Percentiles rank a stretch among this genome's conserved stretches.
These are phyloP conservation scores for Brettanomyces nanus DNA, from an alignment of 805 yeast genomes.

Conservation along the genomic window DNA sequence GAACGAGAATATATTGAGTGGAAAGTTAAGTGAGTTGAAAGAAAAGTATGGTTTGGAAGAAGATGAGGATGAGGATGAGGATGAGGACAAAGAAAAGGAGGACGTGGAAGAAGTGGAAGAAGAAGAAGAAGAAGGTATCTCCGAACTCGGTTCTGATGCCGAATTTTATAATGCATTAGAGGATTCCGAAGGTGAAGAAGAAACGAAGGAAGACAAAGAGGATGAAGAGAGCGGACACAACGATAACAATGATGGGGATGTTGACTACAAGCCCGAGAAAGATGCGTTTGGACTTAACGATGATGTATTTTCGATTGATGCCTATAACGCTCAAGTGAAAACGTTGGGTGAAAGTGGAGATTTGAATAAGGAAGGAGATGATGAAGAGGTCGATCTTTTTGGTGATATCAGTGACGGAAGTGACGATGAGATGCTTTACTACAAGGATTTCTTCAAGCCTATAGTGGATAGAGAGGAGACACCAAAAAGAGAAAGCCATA, in stretches of 20 bases:
- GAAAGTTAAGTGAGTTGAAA: conserved; percentile 45
- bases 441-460: conserved; percentile 57
- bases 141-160: conserved; percentile 27
- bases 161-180: conserved; percentile 19
- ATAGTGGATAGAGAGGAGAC: conserved; percentile 15
- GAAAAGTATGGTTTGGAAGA: conserved; percentile 22
- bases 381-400: conserved; percentile 45
- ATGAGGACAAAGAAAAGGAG: conserved; percentile 4
- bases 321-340: conserved; percentile 36
- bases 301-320: conserved; percentile 76
- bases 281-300: conserved; percentile 68
- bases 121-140: conserved; percentile 19
- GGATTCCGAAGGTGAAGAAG: conserved; percentile 31
- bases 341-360: conserved; percentile 30
- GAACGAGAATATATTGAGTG: conserved; percentile 52
- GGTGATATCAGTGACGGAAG: conserved; percentile 42
- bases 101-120: conserved; percentile 17
- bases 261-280: conserved; percentile 24
- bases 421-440: conserved; percentile 41
- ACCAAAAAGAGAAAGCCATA: conserved; percentile 8
- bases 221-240: conserved; percentile 40
- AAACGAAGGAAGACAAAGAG: conserved; percentile 6
- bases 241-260: conserved; percentile 40
- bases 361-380: conserved; percentile 35
- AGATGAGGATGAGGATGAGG: conserved; percentile 20